Evolutionary conservation across 1,284 basidiomycete species (phyloP).

Genomic region (Ganoderma multipileum): DNA sequence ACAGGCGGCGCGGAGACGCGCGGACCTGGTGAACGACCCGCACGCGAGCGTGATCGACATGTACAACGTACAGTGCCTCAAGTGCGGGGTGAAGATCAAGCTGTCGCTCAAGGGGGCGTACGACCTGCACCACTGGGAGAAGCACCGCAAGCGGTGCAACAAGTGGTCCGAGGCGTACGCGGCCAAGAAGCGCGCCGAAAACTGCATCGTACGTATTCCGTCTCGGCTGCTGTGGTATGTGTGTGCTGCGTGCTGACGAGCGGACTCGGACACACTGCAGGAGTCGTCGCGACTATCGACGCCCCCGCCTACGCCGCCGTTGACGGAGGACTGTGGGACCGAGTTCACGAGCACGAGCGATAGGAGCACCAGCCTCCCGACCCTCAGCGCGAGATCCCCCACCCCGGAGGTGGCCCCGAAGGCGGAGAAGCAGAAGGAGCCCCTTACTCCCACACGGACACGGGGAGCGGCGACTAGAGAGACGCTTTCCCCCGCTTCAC

Average conservation of each 20-base stretch:
- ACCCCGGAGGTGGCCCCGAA: not conserved
- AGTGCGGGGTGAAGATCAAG: slow-evolving; percentile 65
- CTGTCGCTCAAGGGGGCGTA: slow-evolving; percentile 71
- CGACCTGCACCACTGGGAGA: slow-evolving; percentile 72
- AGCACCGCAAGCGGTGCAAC: slow-evolving; percentile 64
- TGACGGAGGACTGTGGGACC: slow-evolving; percentile 11
- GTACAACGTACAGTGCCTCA: slow-evolving; percentile 60
- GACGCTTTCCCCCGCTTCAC: not conserved
- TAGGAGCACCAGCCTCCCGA: not conserved
- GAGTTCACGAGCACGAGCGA: slow-evolving; percentile 14
- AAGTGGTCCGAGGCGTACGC: slow-evolving; percentile 37
- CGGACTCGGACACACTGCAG: not conserved
- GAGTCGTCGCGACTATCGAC: slow-evolving; percentile 12
- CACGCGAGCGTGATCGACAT: slow-evolving; percentile 59
- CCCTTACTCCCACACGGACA: not conserved
- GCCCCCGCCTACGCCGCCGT: slow-evolving; percentile 9
- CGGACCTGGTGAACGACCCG: slow-evolving; percentile 43
- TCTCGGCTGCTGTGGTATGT: not conserved
- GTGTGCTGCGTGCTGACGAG: not conserved
- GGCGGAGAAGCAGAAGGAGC: not conserved
- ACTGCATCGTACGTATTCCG: slow-evolving; percentile 21
- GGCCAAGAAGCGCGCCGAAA: slow-evolving; percentile 31
- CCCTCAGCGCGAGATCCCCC: not conserved
- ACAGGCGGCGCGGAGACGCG: slow-evolving; percentile 33
- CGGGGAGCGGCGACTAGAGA: not conserved